phyloP scores from a whole-genome alignment of 2,329 filamentous ascomycete species.

The Ascochyta rabiei region DNA sequence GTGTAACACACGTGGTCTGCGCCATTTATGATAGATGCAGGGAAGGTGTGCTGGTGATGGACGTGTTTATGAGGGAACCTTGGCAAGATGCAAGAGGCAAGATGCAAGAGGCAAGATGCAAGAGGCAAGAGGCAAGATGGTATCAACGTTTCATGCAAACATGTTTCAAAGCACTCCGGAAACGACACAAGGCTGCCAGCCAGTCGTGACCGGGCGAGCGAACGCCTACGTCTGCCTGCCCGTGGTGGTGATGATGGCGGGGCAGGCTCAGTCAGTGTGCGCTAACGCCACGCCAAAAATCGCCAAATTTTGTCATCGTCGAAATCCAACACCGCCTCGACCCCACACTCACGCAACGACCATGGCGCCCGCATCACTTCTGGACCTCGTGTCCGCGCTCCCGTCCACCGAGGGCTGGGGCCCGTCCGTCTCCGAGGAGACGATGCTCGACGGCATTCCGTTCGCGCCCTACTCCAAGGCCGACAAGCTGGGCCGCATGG shows the following conservation, averaged over 20 bases:
- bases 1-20: too few species aligned
- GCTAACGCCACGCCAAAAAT: conserved; percentile 18
- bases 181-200: too few species aligned
- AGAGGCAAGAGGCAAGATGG: too few species aligned
- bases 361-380: conserved; percentile 55
- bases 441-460: conserved; percentile 90
- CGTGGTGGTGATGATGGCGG: neutral
- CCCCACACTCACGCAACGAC: conserved; percentile 27
- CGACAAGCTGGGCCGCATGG: conserved; percentile 98
- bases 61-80: too few species aligned
- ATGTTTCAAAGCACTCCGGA: too few species aligned
- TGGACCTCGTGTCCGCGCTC: conserved; percentile 56
- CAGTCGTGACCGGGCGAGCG: too few species aligned
- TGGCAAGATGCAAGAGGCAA: too few species aligned
- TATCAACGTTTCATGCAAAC: too few species aligned
- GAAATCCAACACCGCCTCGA: conserved; percentile 16
- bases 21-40: too few species aligned
- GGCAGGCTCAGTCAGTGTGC: conserved; percentile 3
- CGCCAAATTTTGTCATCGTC: conserved; percentile 18
- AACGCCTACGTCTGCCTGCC: neutral
- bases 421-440: conserved; percentile 79
- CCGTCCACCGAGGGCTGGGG: conserved; percentile 70
- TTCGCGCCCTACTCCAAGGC: conserved; percentile 98
- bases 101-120: too few species aligned
- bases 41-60: too few species aligned